Percentiles rank a stretch among this genome's conserved stretches.
Conservation (phyloP, 177 flowering plant genomes). For the Vitis hybrid region DNA sequence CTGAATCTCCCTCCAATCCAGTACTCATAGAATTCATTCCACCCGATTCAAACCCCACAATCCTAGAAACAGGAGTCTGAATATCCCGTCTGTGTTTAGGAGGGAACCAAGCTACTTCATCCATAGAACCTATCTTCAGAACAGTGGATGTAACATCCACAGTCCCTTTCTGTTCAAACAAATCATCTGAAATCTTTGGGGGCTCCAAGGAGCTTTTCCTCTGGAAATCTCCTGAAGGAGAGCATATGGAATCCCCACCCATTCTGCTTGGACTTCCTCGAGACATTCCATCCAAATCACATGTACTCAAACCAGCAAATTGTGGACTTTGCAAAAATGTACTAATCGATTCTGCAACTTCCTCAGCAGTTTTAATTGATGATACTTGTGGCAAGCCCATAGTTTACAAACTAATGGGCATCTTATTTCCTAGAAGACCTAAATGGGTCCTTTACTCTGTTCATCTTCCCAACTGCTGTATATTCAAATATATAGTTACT, state of each 20-base stretch:
- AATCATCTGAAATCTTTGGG: conserved; percentile 25
- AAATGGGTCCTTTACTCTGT: not conserved
- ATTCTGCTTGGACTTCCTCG: conserved; percentile 20
- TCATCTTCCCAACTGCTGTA: no score
- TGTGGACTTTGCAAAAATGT: conserved; percentile 40
- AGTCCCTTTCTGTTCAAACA: conserved; percentile 19
- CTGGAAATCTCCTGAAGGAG: conserved; percentile 43
- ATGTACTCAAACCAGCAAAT: conserved; percentile 29
- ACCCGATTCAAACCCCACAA: conserved; percentile 68
- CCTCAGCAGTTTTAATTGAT: conserved; percentile 40
- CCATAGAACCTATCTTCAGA: conserved; percentile 33
- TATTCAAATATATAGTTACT: no score
- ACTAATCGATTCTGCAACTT: conserved; percentile 37
- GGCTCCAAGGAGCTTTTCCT: conserved; percentile 40
- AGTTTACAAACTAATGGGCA: conserved; percentile 1
- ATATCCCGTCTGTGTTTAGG: conserved; percentile 31
- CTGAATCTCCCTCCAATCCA: conserved; percentile 22
- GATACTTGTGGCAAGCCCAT: conserved; percentile 88
- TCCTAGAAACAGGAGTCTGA: conserved; percentile 59
- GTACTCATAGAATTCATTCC: conserved; percentile 21
- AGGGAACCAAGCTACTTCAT: conserved; percentile 26
- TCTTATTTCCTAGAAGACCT: not conserved
- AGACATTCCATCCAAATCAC: conserved; percentile 49
- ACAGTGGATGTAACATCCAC: conserved; percentile 29
- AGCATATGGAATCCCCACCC: conserved; percentile 23